Base-by-base conservation (phyloP, 208 protist genomes). In the Trypanosoma avium region DNA sequence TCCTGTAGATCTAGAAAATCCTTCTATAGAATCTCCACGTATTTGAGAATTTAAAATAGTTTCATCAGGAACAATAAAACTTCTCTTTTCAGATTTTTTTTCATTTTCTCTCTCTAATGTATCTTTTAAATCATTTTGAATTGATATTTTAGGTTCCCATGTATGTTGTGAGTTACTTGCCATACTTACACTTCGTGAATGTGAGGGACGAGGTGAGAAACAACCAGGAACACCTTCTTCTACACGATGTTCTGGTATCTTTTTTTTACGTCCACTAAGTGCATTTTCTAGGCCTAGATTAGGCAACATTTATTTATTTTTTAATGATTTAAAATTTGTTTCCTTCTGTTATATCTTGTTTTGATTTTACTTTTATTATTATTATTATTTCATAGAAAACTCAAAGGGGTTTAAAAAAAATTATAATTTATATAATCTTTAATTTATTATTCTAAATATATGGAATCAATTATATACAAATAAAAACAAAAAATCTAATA, bases 221-320 rank as follows among this genome's bases (percentile, higher is more conserved):
- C 50, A 53, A 9, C 67, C 67, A 3, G 67, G 67, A 0, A 67
- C 45, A 15, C 43, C 30, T 3, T 52, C 52, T 9, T 60, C 67
- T 12, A 46, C 22, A 7, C 53, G 53, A 19, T 35, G 70, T 29
- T 82, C 79, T 70, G 71, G 67, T 76, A 79, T 73, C 52, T 68
- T 32, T 42, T 29, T 70, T 29, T 61, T 61, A 27, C 63, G 78
- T 72, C 81, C 75, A 22, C 75, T 77, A 33, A 84, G 65, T 24
- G 72, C 71, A 27, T 73, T 67, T 55, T 92, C 81, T 8, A 86
- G 43, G 55, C 80, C 79, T n/a, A 92, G 57, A 15, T 67, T 77
- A 0, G 81, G 80, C 8, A 63, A 8, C 56, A 70, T 67, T 26
- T n/a, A n/a, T n/a, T n/a, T n/a, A n/a, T n/a, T n/a, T n/a, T n/a